Base-by-base conservation (phyloP, 2,329 filamentous ascomycete species). In the Colletotrichum sp. region DNA sequence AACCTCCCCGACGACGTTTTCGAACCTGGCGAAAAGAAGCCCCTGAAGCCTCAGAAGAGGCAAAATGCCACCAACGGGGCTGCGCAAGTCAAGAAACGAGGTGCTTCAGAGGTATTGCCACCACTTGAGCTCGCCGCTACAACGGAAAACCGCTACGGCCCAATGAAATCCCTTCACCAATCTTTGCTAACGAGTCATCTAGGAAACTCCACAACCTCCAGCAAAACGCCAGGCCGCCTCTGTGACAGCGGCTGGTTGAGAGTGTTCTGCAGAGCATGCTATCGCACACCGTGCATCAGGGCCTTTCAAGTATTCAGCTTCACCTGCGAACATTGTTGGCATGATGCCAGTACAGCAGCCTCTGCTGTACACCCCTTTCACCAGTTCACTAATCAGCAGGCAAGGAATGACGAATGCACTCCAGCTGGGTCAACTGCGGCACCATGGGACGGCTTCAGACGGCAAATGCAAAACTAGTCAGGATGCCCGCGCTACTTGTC, bases 1-100 rank as follows among this genome's bases (percentile, higher is more conserved):
- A 93, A 96, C 81, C 90, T 99, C 30, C 97, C 97, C 32, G 93
- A 95, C 75, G 96, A 99, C 83, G 93, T 98, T 4, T 99, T 99
- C 82, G 90, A 93, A 64, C 87, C 93, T 28, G 95, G 95, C 80
- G 97, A 99, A 84, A 87, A 88, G 66, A 94, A 92, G 80, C 94
- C 94, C 7, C 91, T 89, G 81, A 92, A 89, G 82, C 82, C 86
- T 13, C 68, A 78, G 38, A 80, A 80, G 30, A 78, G 78, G 34
- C 77, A 80, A 32, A 78, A 79, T 55, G 80, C 82, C 66, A 80
- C 83, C 58, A 87, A 88, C 77, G 83, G 83, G 77, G 80, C 83
- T 68, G 79, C 82, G 13, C 82, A 82, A 72, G 81, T 82, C 65
- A 90, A 88, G 82, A 90, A 90, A 82, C 88, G 89, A 70, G 85